Evolutionary conservation across 495 filamentous ascomycete genomes (phyloP), one percentile per base, ranked within the genome.

Genomic region (Cenococcum geophilum): DNA sequence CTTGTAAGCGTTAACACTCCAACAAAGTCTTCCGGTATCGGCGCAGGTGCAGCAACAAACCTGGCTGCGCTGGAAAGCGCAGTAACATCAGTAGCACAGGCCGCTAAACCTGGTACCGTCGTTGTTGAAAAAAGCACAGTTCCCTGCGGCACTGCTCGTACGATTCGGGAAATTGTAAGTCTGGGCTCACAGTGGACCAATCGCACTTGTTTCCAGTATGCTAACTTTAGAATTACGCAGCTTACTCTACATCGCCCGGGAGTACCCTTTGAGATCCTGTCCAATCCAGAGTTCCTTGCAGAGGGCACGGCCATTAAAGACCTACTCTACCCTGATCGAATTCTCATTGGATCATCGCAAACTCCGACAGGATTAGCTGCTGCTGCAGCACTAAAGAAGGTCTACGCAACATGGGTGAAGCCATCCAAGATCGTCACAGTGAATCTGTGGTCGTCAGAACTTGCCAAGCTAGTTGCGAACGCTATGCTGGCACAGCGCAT

Each of bases 211-310:
- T 16, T 25, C 18, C 5, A 1, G n/a, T 9, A 25, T 37, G 53
- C 22, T 36, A 36, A 34, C 5, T 10, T 55, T 12, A 12, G n/a
- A 14, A 23, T 5, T 52, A 23, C 1, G n/a, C 14, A 52, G 27
- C 54, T 56, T 25, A 43, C 54, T 9, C 54, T 52, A 58, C 8
- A 52, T 16, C 81, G 81, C 3, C 86, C 87, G 0, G 80, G 79
- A 2, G 75, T 84, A 16, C 75, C 71, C 4, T 91, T 92, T 62
- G 86, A 92, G 61, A 80, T 95, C 25, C 79, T 95, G 4, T 91
- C 88, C 11, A 95, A 92, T 69, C 89, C 89, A 3, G 89, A 95
- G 66, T 92, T 92, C 62, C 76, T 92, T 0, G 85, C 89, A 10
- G 88, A 89, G 61, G 89, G 89, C 16, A 89, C 86, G 0, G 89